These are phyloP conservation scores for Coemansia sp. DNA, from an alignment of 371 early-diverging fungal genomes.

Conservation along the genomic window DNA sequence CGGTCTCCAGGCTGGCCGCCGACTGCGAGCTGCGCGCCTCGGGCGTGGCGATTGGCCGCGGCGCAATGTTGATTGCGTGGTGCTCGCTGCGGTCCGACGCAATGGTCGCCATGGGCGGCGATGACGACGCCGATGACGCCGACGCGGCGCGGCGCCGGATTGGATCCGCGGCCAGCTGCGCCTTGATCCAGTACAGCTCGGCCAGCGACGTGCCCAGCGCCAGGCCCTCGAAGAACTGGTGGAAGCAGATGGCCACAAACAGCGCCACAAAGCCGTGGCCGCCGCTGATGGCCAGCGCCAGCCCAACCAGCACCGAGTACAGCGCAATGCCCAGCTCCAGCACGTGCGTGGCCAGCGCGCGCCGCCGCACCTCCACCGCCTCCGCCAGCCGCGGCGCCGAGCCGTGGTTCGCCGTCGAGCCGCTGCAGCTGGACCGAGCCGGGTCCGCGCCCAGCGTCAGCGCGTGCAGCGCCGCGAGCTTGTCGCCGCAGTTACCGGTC, in stretches of 20 bases:
- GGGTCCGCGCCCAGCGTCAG: too few relatives aligned
- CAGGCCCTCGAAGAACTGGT: slow-evolving; percentile 75
- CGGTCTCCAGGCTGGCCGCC: slow-evolving; percentile 12
- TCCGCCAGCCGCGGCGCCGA: not conserved
- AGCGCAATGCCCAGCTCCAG: slow-evolving; percentile 83
- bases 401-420: slow-evolving; percentile 30
- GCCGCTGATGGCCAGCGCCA: slow-evolving; percentile 73
- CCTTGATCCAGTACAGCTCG: slow-evolving; percentile 55
- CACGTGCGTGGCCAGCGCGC: slow-evolving; percentile 53
- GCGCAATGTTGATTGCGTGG: not conserved
- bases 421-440: not conserved
- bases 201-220: slow-evolving; percentile 64
- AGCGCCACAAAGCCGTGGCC: slow-evolving; percentile 63
- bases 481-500: too few relatives aligned
- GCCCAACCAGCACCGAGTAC: slow-evolving; percentile 87
- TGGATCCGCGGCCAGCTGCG: slow-evolving; percentile 45
- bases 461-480: too few relatives aligned
- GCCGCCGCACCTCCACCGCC: slow-evolving; percentile 22
- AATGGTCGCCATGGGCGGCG: slow-evolving; percentile 5
- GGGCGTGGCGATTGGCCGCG: not conserved
- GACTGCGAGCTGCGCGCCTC: not conserved
- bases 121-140: not conserved
- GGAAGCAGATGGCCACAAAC: slow-evolving; percentile 80
- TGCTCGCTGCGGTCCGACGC: slow-evolving; percentile 1
- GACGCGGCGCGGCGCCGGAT: not conserved